A percentile compares a stretch with the other conserved stretches of the same genome.
phyloP scores from a whole-genome alignment of 192 early-diverging fungal genomes.

The Podochytrium sp. region DNA sequence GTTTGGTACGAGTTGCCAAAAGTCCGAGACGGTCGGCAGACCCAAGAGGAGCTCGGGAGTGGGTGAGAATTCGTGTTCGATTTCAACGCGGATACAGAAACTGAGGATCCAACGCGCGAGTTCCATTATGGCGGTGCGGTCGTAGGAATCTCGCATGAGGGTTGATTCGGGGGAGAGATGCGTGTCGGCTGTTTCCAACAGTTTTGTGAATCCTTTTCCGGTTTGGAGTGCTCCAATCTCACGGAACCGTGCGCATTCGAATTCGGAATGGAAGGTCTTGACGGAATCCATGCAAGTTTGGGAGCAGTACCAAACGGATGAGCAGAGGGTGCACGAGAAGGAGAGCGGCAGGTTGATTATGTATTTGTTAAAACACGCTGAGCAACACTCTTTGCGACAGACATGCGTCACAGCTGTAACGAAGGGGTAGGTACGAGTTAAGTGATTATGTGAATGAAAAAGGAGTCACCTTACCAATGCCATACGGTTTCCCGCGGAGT shows the following conservation, averaged over 20 bases:
- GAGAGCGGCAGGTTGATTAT: background rate
- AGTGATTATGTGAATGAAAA: background rate
- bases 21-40: background rate
- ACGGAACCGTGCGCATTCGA: slow-evolving; percentile 10
- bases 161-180: too few relatives aligned
- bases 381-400: slow-evolving; percentile 17
- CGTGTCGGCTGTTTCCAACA: too few relatives aligned
- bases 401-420: background rate
- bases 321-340: slow-evolving; percentile 3
- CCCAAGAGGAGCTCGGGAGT: too few relatives aligned
- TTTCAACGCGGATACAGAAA: slow-evolving; percentile 2
- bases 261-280: slow-evolving; percentile 2
- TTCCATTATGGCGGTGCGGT: background rate
- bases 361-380: slow-evolving; percentile 2
- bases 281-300: background rate
- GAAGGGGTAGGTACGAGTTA: background rate
- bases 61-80: background rate
- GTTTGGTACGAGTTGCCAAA: slow-evolving; percentile 15
- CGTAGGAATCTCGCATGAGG: background rate
- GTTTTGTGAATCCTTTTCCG: too few relatives aligned
- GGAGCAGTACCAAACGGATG: slow-evolving; percentile 17
- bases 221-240: too few relatives aligned
- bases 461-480: background rate
- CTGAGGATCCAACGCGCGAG: slow-evolving; percentile 12
- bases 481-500: slow-evolving; percentile 13